Conservation (phyloP, 1,284 basidiomycete genomes). For the Athelia sp. region DNA sequence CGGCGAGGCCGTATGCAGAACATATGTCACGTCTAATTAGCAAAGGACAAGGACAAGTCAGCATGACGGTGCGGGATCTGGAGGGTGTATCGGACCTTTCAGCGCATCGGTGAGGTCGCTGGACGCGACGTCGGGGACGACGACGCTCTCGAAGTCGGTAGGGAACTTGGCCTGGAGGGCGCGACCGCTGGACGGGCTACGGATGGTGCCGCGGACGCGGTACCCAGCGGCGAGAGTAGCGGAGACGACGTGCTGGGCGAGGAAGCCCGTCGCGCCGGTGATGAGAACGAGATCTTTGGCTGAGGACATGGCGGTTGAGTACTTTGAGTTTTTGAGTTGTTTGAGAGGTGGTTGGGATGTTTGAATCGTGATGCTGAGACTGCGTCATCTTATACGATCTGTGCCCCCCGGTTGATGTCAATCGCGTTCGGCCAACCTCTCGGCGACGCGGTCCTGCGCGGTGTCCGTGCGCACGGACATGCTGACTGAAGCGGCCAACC, state of each 20-base stretch:
- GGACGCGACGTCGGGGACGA: not conserved
- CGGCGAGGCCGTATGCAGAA: not conserved
- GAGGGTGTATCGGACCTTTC: not conserved
- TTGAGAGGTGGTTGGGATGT: too few relatives aligned
- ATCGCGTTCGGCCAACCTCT: too few relatives aligned
- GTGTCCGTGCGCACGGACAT: too few relatives aligned
- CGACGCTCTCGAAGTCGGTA: not conserved
- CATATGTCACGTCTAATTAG: not conserved
- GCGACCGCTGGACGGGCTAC: not conserved
- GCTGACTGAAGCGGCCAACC: too few relatives aligned
- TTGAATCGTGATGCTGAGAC: too few relatives aligned
- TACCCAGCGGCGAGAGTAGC: conserved; percentile 2
- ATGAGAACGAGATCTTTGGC: conserved; percentile 2
- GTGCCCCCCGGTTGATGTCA: too few relatives aligned
- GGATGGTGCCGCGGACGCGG: conserved; percentile 5
- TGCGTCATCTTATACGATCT: too few relatives aligned
- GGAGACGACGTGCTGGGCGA: not conserved
- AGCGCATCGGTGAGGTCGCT: not conserved
- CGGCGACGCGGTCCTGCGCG: too few relatives aligned
- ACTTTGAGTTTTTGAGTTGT: too few relatives aligned
- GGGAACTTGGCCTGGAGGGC: not conserved
- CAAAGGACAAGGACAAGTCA: too few relatives aligned
- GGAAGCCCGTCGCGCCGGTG: conserved; percentile 2
- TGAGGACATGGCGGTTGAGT: not conserved
- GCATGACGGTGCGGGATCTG: too few relatives aligned